phyloP scores from a whole-genome alignment of 441 rosid genomes.

The Eruca vesicaria region DNA sequence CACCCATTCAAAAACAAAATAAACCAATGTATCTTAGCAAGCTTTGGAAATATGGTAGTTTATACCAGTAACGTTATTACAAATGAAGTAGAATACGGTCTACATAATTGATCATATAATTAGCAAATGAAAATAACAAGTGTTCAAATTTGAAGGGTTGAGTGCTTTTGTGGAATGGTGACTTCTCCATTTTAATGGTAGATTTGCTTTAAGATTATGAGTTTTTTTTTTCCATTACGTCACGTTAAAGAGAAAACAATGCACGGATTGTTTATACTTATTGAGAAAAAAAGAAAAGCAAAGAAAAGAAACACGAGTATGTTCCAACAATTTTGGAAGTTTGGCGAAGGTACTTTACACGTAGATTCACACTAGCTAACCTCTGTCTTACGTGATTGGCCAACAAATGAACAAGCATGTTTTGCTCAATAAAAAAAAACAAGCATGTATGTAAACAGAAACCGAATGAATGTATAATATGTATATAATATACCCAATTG shows the following conservation, averaged over 20 bases:
- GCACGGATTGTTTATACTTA: background rate
- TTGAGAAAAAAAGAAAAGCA: background rate
- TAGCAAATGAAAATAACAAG: background rate
- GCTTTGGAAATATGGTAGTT: background rate
- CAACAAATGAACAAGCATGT: background rate
- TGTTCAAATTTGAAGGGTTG: background rate
- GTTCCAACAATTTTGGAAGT: constrained; percentile 26
- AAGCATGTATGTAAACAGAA: background rate
- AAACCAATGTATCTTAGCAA: background rate
- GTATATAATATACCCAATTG: constrained; percentile 41
- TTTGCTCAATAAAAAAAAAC: too few species aligned
- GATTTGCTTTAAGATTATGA: background rate
- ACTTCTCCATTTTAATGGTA: background rate
- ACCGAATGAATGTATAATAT: background rate
- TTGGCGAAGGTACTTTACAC: constrained; percentile 20
- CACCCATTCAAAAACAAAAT: background rate
- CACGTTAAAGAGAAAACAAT: background rate
- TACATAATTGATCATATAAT: background rate
- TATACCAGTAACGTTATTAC: background rate
- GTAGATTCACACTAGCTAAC: background rate
- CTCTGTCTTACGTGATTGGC: constrained; percentile 5
- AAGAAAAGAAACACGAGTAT: background rate
- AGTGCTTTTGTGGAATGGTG: background rate
- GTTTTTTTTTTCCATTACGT: background rate
- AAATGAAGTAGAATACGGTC: background rate